Conservation (phyloP, 495 filamentous ascomycete species). For the Neurospora intermedia region DNA sequence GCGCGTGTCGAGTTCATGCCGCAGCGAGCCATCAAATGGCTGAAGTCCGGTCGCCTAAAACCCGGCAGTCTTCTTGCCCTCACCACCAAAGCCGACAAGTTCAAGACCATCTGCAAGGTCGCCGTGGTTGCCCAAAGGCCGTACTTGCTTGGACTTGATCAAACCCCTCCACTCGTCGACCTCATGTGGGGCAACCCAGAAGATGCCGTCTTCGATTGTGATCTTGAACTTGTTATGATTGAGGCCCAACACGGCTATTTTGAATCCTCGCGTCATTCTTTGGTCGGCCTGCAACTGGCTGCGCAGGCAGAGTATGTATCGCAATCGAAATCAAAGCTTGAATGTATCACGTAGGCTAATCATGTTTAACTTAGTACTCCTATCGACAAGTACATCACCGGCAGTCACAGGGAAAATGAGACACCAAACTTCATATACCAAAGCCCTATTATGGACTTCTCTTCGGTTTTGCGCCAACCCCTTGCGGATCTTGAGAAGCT, state of each 20-base stretch:
- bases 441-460: slow-evolving; percentile 24
- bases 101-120: slow-evolving; percentile 54
- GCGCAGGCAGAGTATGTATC: slow-evolving; percentile 43
- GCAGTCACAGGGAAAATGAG: slow-evolving; percentile 31
- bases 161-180: slow-evolving; percentile 63
- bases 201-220: slow-evolving; percentile 56
- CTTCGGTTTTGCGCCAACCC: slow-evolving; percentile 17
- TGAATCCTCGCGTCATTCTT: slow-evolving; percentile 60
- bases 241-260: slow-evolving; percentile 62
- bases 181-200: slow-evolving; percentile 55
- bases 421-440: slow-evolving; percentile 20
- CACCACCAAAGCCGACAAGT: slow-evolving; percentile 51
- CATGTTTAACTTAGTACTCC: slow-evolving; percentile 5
- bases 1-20: slow-evolving; percentile 63
- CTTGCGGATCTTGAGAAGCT: slow-evolving; percentile 28
- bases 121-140: slow-evolving; percentile 66
- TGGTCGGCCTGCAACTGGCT: slow-evolving; percentile 66
- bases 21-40: slow-evolving; percentile 60
- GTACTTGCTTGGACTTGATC: slow-evolving; percentile 42
- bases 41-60: slow-evolving; percentile 60
- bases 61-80: slow-evolving; percentile 63
- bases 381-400: slow-evolving; percentile 29
- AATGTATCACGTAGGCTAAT: neutral
- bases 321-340: neutral
- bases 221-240: slow-evolving; percentile 65